Percentiles rank a stretch among this genome's conserved stretches.
Conservation (phyloP, 2,329 filamentous ascomycete species). For the Ascochyta fabae region DNA sequence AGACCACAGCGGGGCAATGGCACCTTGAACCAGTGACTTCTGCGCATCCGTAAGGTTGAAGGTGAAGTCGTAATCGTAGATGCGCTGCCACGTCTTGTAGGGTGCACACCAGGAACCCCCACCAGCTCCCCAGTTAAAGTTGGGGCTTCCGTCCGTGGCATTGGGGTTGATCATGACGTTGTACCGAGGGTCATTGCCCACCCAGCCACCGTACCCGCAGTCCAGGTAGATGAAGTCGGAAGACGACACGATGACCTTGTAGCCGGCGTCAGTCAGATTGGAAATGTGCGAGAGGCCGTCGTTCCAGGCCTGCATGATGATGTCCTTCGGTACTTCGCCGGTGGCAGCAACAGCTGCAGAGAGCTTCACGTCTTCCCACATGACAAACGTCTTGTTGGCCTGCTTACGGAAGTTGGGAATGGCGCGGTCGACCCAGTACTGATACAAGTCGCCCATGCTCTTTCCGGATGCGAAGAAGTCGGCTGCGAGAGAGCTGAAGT, state of each 20-base stretch:
- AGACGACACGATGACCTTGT: conserved; percentile 63
- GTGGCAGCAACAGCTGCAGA: conserved; percentile 53
- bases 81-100: conserved; percentile 67
- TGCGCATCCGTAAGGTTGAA: conserved; percentile 55
- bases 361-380: conserved; percentile 64
- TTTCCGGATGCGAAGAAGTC: conserved; percentile 60
- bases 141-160: conserved; percentile 46
- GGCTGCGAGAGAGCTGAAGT: conserved; percentile 59
- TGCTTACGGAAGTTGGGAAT: conserved; percentile 58
- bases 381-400: conserved; percentile 59
- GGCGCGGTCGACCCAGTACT: conserved; percentile 62
- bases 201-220: conserved; percentile 62
- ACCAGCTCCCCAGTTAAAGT: conserved; percentile 62
- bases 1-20: conserved; percentile 59
- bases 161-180: conserved; percentile 61
- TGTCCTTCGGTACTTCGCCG: conserved; percentile 56
- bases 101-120: conserved; percentile 66
- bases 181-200: conserved; percentile 64
- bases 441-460: conserved; percentile 59
- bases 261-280: conserved; percentile 58
- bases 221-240: conserved; percentile 64
- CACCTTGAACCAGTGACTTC: conserved; percentile 59
- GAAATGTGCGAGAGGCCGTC: conserved; percentile 59
- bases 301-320: conserved; percentile 64
- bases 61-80: conserved; percentile 66